Conservation (phyloP, 306 rosid genomes). For the Cyamopsis tetragonoloba region DNA sequence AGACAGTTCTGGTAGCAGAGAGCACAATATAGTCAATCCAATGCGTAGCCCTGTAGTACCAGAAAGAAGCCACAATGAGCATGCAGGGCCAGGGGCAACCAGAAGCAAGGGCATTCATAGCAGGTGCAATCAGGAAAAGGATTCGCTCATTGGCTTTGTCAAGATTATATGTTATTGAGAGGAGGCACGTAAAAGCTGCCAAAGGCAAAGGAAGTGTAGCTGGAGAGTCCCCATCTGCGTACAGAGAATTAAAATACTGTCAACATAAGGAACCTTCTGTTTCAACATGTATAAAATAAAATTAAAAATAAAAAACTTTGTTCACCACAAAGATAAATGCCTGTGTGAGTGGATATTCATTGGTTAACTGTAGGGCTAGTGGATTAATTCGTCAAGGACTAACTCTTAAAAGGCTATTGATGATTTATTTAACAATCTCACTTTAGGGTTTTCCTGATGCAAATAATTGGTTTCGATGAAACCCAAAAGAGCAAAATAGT, state of each 20-base stretch:
- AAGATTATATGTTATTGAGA: slow-evolving; percentile 80
- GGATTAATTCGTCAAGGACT: slow-evolving; percentile 2
- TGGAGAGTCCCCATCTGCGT: slow-evolving; percentile 74
- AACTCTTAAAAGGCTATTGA: background rate
- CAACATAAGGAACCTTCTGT: slow-evolving; percentile 17
- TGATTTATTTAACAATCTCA: background rate
- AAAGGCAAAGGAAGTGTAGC: slow-evolving; percentile 88
- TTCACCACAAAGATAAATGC: background rate
- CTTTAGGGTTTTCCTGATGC: background rate
- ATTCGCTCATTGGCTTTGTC: slow-evolving; percentile 63
- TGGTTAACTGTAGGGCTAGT: background rate
- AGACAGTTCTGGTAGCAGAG: slow-evolving; percentile 75
- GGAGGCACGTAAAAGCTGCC: slow-evolving; percentile 83
- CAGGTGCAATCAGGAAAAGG: slow-evolving; percentile 65
- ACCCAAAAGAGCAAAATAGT: background rate
- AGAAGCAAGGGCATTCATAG: slow-evolving; percentile 61
- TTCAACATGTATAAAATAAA: slow-evolving; percentile 6
- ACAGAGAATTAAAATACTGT: slow-evolving; percentile 23
- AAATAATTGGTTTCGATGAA: background rate
- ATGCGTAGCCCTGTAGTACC: slow-evolving; percentile 84
- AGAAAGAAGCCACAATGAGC: slow-evolving; percentile 69
- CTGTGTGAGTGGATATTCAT: slow-evolving; percentile 1
- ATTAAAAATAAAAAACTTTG: background rate
- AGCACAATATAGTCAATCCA: slow-evolving; percentile 78
- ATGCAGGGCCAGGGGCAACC: slow-evolving; percentile 93